These are phyloP conservation scores for Lactarius quietus DNA, from an alignment of 768 basidiomycete genomes.

Conservation along the genomic window DNA sequence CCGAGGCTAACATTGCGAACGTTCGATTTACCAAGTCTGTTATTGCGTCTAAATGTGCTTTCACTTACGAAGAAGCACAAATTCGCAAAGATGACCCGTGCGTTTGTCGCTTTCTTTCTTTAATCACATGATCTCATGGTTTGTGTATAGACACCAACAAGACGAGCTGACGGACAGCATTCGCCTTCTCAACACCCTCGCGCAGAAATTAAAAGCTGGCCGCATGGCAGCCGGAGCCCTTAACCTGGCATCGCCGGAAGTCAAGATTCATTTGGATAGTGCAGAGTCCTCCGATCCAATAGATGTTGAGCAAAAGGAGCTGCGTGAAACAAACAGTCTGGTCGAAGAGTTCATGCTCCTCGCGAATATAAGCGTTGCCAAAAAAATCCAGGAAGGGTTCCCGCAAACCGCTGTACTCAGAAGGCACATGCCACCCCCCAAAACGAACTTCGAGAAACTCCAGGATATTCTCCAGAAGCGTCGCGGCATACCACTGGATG, in stretches of 20 bases:
- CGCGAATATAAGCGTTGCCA: slow-evolving; percentile 92
- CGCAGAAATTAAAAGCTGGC: slow-evolving; percentile 75
- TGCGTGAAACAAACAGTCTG: slow-evolving; percentile 89
- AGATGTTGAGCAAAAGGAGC: slow-evolving; percentile 93
- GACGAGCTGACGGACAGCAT: slow-evolving; percentile 85
- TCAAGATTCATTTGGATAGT: slow-evolving; percentile 93
- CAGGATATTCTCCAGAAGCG: slow-evolving; percentile 89
- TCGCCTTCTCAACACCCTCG: slow-evolving; percentile 82
- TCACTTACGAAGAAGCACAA: slow-evolving; percentile 97
- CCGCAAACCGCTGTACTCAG: slow-evolving; percentile 93
- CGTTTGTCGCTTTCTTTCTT: slow-evolving; percentile 31
- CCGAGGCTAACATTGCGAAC: slow-evolving; percentile 84
- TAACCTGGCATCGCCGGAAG: slow-evolving; percentile 96
- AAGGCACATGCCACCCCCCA: slow-evolving; percentile 88
- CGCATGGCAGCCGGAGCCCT: slow-evolving; percentile 97
- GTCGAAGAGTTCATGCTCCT: slow-evolving; percentile 99
- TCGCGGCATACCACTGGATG: slow-evolving; percentile 78
- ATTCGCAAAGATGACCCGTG: slow-evolving; percentile 89
- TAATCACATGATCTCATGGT: slow-evolving; percentile 3
- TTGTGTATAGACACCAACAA: slow-evolving; percentile 51
- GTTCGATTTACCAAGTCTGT: slow-evolving; percentile 94
- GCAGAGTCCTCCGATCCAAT: slow-evolving; percentile 93
- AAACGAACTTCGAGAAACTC: slow-evolving; percentile 91
- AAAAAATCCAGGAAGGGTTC: slow-evolving; percentile 89
- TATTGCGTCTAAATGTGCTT: slow-evolving; percentile 92